phyloP scores from a whole-genome alignment of 306 rosid species.

The Styphnolobium japonicum region DNA sequence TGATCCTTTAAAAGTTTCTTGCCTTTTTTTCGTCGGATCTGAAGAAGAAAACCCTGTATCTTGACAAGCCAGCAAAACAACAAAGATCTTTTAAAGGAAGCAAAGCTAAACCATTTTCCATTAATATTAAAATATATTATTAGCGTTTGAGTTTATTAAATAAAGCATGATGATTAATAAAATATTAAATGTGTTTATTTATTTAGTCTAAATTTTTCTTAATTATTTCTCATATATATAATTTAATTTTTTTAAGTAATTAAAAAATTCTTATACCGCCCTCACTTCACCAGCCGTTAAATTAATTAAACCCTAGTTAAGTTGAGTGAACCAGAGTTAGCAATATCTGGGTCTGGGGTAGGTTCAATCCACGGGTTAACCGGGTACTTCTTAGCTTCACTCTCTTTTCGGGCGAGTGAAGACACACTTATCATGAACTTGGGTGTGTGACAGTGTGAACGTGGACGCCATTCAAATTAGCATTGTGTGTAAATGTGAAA shows the following conservation, averaged over 20 bases:
- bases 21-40: conserved; percentile 56
- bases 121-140: not conserved
- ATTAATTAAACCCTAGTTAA: not conserved
- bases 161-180: not conserved
- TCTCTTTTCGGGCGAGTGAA: not conserved
- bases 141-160: not conserved
- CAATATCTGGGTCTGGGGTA: not conserved
- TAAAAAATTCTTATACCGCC: no score
- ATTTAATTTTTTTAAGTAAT: no score
- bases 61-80: conserved; percentile 50
- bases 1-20: conserved; percentile 3
- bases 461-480: no score
- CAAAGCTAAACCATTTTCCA: not conserved
- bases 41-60: conserved; percentile 40
- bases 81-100: conserved; percentile 5
- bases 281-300: no score
- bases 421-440: not conserved
- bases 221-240: no score
- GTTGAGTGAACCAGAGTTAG: not conserved
- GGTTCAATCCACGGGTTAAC: not conserved
- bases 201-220: no score
- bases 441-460: not conserved
- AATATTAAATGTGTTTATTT: not conserved
- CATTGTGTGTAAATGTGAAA: no score
- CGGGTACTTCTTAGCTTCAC: not conserved